Percentiles rank a stretch among this genome's conserved stretches.
phyloP scores from a whole-genome alignment of 179 eudicot species.

The Silene vulgaris region DNA sequence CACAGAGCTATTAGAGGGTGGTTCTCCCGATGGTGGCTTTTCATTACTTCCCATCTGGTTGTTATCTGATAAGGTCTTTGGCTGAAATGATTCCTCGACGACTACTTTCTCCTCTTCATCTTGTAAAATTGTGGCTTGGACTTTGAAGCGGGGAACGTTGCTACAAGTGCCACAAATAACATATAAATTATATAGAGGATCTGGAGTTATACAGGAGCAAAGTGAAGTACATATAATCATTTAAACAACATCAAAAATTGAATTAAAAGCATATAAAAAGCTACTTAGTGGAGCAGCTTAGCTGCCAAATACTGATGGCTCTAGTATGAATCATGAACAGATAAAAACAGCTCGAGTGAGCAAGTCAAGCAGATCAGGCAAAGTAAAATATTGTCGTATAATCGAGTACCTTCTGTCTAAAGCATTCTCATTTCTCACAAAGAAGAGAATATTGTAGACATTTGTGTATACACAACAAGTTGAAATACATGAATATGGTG shows the following conservation, averaged over 20 bases:
- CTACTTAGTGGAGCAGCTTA: constrained; percentile 1
- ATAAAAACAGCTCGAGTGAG: background rate
- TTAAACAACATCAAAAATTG: background rate
- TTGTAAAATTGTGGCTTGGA: constrained; percentile 63
- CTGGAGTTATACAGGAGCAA: background rate
- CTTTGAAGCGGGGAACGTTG: constrained; percentile 32
- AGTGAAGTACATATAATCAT: background rate
- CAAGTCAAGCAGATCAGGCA: background rate
- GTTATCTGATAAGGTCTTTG: constrained; percentile 33
- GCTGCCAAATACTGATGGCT: constrained; percentile 11
- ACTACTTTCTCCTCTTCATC: constrained; percentile 68
- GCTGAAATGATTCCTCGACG: constrained; percentile 61
- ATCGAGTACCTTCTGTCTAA: background rate
- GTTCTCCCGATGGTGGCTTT: constrained; percentile 29
- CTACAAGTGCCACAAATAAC: constrained; percentile 27
- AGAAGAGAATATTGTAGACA: background rate
- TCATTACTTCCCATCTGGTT: constrained; percentile 29
- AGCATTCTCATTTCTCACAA: background rate
- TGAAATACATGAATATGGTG: background rate
- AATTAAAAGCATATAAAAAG: background rate
- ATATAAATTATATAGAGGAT: background rate
- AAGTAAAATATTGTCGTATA: background rate
- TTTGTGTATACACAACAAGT: background rate
- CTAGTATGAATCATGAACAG: background rate
- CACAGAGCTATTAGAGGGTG: constrained; percentile 38